Percentiles rank a stretch among this genome's conserved stretches.
These are phyloP conservation scores for Ilex asprella DNA, from an alignment of 257 asterid species.

Conservation along the genomic window DNA sequence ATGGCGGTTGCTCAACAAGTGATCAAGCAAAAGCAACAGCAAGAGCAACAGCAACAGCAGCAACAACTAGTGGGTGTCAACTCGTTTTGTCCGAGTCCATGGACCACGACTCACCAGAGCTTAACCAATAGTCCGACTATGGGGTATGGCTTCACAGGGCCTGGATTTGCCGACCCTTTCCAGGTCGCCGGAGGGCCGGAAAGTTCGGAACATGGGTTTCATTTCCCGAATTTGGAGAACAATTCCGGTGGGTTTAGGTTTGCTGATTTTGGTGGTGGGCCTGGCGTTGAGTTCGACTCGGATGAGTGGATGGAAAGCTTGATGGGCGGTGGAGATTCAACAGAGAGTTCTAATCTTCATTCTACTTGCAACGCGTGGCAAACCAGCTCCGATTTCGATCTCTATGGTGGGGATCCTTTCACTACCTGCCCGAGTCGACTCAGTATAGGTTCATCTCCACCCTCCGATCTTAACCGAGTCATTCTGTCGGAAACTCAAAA, in stretches of 20 bases:
- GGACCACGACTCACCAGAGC: constrained; percentile 32
- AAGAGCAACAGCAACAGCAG: constrained; percentile 55
- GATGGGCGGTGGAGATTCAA: constrained; percentile 76
- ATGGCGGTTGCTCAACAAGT: constrained; percentile 99
- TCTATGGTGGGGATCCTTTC: constrained; percentile 56
- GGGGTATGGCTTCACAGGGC: constrained; percentile 36
- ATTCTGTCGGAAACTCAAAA: constrained; percentile 43
- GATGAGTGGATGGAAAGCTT: constrained; percentile 98
- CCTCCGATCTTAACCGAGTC: constrained; percentile 60
- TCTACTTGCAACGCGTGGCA: constrained; percentile 78
- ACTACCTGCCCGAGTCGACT: constrained; percentile 30
- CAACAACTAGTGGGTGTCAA: constrained; percentile 45
- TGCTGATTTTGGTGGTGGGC: constrained; percentile 49
- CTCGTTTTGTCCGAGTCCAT: constrained; percentile 50
- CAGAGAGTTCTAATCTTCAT: constrained; percentile 55
- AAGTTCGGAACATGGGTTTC: constrained; percentile 52
- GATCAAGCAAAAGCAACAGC: constrained; percentile 88
- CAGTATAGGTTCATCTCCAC: constrained; percentile 39
- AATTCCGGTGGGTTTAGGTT: constrained; percentile 47
- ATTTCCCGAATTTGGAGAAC: constrained; percentile 58
- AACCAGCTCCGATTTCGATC: constrained; percentile 35
- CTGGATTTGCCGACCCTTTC: constrained; percentile 66
- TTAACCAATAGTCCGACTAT: constrained; percentile 30
- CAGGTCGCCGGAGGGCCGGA: constrained; percentile 48
- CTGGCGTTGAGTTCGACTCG: constrained; percentile 78